Base-by-base conservation (phyloP, 768 basidiomycete species). In the Psilocybe cyanescens region DNA sequence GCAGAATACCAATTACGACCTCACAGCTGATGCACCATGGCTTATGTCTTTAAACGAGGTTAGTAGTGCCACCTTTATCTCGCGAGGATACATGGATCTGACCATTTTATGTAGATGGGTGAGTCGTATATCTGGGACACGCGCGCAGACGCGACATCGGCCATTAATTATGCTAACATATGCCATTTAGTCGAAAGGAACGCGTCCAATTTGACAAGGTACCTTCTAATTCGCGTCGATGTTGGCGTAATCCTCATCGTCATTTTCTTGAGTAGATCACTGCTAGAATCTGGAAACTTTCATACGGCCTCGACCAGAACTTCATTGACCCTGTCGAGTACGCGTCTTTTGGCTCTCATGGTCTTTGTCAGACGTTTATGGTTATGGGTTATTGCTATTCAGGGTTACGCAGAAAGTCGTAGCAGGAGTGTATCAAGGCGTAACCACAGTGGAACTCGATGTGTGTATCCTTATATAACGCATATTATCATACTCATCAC, bases 371-470 rank as follows among this genome's bases (percentile, higher is more conserved):
- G 29, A 19, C 33, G 51, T 35, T 16, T n/a, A 5, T 62, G n/a
- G 3, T 3, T 50, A 3, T 29, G 58, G 2, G 61, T 39, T 11
- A 59, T 39, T 39, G 30, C 60, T 57, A 19, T 19, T 7, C 63
- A 96, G 94, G 70, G 87, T 95, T 24, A 86, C 94, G 6, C 92
- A 95, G 78, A 97, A 96, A 74, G 96, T 97, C 60, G 91, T 96
- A 46, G 85, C 87, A 28, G 96, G 95, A 65, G 94, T 97, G 17
- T 97, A 97, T 72, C 89, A 91, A 67, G 96, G 95, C 19, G 95
- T 99, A 28, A 99, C 97, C 0, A 99, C 97, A 3, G 91, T 93
- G 61, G 97, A 99, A 76, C 89, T 99, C 59, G 97, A 99, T 77
- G 95, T 96, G 92, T 79, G 6, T 29, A 19, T 56, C 35, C 12